phyloP scores from a whole-genome alignment of 495 filamentous ascomycete species.

The Penicillium atrosanguineum region DNA sequence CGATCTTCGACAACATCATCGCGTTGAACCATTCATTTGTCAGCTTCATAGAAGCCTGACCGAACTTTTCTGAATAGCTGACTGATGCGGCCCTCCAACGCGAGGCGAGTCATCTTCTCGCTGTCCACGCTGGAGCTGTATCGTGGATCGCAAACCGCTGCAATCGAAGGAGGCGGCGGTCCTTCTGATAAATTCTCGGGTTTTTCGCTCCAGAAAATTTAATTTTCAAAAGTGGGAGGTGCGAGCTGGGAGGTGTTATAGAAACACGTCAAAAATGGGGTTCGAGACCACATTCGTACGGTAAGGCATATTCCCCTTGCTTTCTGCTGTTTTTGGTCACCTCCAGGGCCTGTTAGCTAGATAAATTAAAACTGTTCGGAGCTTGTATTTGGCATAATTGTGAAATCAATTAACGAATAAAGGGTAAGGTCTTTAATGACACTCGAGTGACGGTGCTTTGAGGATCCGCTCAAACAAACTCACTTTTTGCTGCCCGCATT shows the following conservation, averaged over 20 bases:
- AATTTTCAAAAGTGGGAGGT: too few relatives aligned
- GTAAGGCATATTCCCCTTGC: neutral
- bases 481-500: neutral
- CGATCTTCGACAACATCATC: neutral
- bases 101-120: constrained; percentile 3
- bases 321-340: neutral
- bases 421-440: neutral
- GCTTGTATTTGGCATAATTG: neutral
- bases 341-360: too few relatives aligned
- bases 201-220: too few relatives aligned
- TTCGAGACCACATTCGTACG: neutral
- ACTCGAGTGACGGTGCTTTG: neutral
- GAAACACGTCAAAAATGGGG: too few relatives aligned
- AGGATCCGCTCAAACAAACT: neutral
- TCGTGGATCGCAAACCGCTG: neutral
- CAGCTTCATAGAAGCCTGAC: constrained; percentile 19
- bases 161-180: neutral
- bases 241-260: too few relatives aligned
- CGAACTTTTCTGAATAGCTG: constrained; percentile 22
- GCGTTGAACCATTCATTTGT: neutral
- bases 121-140: neutral
- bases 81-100: constrained; percentile 18
- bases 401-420: neutral
- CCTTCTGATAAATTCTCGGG: too few relatives aligned
- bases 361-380: neutral